Base-by-base conservation (phyloP, 2,329 filamentous ascomycete genomes). In the Myotisia sp. region DNA sequence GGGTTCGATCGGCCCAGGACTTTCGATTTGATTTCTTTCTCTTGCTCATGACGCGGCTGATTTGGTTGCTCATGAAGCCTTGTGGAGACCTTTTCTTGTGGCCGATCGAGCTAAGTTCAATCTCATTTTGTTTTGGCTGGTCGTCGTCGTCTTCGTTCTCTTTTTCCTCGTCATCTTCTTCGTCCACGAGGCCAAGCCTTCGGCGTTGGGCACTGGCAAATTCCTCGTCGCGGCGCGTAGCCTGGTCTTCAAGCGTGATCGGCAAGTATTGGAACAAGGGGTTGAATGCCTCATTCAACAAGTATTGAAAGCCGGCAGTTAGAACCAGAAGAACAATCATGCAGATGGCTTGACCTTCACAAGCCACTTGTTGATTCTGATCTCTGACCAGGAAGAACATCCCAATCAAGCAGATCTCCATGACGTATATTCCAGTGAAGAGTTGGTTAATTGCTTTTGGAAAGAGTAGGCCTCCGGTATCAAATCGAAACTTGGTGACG, bases 231-330 rank as follows among this genome's bases (percentile, higher is more conserved):
- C 87, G 77, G n/a, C 82, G 63, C 1, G 90, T 82, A 2, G 90
- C 90, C 51, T 94, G 87, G 43, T 95, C 90, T 54, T 98, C 90
- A 36, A 95, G 75, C 0, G 87, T 95, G 43, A 95, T 92, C 0
- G 90, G 90, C 3, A 98, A 64, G 49, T 93, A 93, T 24, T 79
- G 74, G 52, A 92, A 77, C 6, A 98, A 67, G 2, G 90, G 87
- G 0, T 73, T 72, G 46, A 98, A 95, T 0, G 85, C 80, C 35
- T 66, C 63, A 54, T 93, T 93, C 33, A 95, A 66, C 1, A 92
- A 60, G 26, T 78, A 56, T 52, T 98, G 90, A 47, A 80, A 98
- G 3, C 83, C 47, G 1, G 70, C 57, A 0, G 90, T 98, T 8
- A 87, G 60, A 29, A 74, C 49, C 1, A 79, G 49, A 2, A 76